These are phyloP conservation scores for Rhodotorula sp. DNA, from an alignment of 1,284 basidiomycete genomes.

Conservation along the genomic window DNA sequence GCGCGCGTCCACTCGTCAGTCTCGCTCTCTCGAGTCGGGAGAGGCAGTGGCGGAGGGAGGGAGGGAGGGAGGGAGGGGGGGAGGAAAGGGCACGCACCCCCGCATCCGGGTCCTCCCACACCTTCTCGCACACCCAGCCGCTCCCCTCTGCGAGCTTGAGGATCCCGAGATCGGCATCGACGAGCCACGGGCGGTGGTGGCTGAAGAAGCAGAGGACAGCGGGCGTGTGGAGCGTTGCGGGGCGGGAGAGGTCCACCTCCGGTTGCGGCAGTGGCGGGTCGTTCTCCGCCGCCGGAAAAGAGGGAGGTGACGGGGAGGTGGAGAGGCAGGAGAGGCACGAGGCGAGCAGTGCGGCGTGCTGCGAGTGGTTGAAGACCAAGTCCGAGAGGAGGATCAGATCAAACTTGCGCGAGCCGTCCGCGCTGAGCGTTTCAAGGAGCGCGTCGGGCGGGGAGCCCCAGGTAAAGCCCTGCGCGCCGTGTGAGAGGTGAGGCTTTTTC, in stretches of 20 bases:
- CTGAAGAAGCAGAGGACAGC: slow-evolving; percentile 85
- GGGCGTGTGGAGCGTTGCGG: slow-evolving; percentile 51
- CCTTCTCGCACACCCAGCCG: slow-evolving; percentile 75
- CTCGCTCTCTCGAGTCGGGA: not conserved
- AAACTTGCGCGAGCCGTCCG: slow-evolving; percentile 55
- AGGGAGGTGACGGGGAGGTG: not conserved
- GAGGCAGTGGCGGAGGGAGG: not conserved
- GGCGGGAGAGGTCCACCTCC: slow-evolving; percentile 34
- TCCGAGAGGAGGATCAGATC: slow-evolving; percentile 88
- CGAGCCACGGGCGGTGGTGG: slow-evolving; percentile 64
- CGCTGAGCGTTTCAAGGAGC: slow-evolving; percentile 53
- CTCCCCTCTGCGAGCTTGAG: slow-evolving; percentile 66
- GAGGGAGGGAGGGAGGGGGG: not conserved
- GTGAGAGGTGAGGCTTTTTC: not conserved
- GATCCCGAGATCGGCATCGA: slow-evolving; percentile 82
- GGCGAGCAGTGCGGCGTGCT: slow-evolving; percentile 80
- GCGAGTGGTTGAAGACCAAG: slow-evolving; percentile 71
- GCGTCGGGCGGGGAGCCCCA: slow-evolving; percentile 75
- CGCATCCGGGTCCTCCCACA: slow-evolving; percentile 60
- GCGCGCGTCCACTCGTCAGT: too few species aligned
- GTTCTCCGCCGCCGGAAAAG: not conserved
- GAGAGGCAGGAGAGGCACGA: slow-evolving; percentile 64
- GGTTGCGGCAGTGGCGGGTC: not conserved
- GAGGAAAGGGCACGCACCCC: slow-evolving; percentile 37
- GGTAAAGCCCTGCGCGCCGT: slow-evolving; percentile 70